phyloP scores from a whole-genome alignment of 2,329 filamentous ascomycete species.

The Sclerotinia subarctica region DNA sequence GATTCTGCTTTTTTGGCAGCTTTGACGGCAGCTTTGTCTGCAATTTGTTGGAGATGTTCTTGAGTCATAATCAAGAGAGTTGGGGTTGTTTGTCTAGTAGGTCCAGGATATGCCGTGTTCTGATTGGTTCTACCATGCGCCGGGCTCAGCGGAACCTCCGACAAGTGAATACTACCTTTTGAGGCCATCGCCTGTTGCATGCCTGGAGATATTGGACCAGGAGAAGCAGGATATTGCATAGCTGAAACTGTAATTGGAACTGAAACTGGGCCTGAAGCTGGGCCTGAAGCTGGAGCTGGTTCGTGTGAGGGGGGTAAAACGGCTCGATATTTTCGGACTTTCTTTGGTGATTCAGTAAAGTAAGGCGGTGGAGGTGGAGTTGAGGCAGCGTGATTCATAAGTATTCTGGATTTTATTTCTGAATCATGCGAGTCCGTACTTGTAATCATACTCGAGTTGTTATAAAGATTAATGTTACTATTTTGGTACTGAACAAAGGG shows the following conservation, averaged over 20 bases:
- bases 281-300: conserved; percentile 39
- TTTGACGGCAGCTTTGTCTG: conserved; percentile 27
- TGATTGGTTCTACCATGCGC: conserved; percentile 34
- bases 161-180: conserved; percentile 58
- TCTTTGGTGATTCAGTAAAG: conserved; percentile 34
- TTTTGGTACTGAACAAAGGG: conserved; percentile 29
- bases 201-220: conserved; percentile 60
- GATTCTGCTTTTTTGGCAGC: conserved; percentile 37
- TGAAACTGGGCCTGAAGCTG: conserved; percentile 35
- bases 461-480: conserved; percentile 22
- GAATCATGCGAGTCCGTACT: background rate
- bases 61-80: conserved; percentile 24
- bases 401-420: conserved; percentile 12
- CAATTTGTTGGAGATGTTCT: conserved; percentile 14
- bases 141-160: conserved; percentile 55
- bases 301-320: conserved; percentile 55
- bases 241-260: conserved; percentile 43
- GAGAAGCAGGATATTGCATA: conserved; percentile 54
- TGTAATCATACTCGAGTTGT: conserved; percentile 9
- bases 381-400: conserved; percentile 12
- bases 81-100: conserved; percentile 24
- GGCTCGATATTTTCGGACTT: conserved; percentile 48
- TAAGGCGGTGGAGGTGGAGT: conserved; percentile 33
- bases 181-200: conserved; percentile 61
- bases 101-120: conserved; percentile 36